phyloP scores from a whole-genome alignment of 768 basidiomycete genomes.

The Auricularia sp. region DNA sequence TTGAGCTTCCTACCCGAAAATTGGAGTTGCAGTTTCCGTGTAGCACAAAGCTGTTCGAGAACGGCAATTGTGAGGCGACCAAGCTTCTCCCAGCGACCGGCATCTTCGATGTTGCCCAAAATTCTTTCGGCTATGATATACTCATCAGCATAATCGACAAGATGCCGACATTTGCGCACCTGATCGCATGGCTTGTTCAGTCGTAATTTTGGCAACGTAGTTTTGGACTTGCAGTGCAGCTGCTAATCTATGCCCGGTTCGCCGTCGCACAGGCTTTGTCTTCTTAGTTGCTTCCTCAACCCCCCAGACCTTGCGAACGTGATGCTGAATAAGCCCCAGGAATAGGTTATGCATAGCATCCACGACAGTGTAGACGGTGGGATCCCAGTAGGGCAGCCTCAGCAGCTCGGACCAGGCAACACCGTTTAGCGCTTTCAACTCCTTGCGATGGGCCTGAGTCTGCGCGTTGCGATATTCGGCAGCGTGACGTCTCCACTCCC shows the following conservation, averaged over 20 bases:
- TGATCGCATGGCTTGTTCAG: not conserved
- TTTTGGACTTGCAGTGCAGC: not conserved
- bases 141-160: no score
- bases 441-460: constrained; percentile 9
- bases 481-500: constrained; percentile 6
- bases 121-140: not conserved
- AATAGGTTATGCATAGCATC: constrained; percentile 33
- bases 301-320: not conserved
- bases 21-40: not conserved
- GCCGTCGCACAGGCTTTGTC: not conserved
- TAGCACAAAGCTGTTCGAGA: not conserved
- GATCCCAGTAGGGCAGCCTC: constrained; percentile 28
- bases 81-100: not conserved
- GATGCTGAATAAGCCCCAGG: constrained; percentile 11
- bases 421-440: constrained; percentile 16
- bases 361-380: constrained; percentile 16
- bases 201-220: not conserved
- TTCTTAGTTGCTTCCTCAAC: not conserved
- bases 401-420: constrained; percentile 23
- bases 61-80: not conserved
- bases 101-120: not conserved
- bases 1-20: not conserved
- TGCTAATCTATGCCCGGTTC: not conserved
- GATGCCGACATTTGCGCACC: no score
- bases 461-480: constrained; percentile 15